These are phyloP conservation scores for Ambrosiella cleistominuta DNA, from an alignment of 2,329 filamentous ascomycete species.

Conservation along the genomic window DNA sequence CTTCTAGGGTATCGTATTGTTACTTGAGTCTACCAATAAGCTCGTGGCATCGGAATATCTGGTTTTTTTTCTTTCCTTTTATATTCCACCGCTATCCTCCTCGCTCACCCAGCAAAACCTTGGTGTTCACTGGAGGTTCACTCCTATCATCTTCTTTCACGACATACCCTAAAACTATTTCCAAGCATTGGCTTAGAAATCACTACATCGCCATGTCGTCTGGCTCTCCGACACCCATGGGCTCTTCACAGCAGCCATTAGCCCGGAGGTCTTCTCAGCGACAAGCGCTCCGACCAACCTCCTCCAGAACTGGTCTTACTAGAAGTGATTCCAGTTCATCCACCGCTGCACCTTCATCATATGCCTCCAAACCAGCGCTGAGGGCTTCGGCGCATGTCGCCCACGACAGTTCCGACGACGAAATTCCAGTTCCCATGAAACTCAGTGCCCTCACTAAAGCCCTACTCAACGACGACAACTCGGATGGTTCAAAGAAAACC, in stretches of 20 bases:
- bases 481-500: conserved; percentile 27
- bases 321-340: conserved; percentile 30
- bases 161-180: too few species aligned
- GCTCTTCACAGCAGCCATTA: conserved; percentile 21
- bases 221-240: conserved; percentile 29
- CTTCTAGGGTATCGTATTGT: too few species aligned
- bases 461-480: conserved; percentile 48
- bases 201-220: conserved; percentile 1
- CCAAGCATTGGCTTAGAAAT: background rate
- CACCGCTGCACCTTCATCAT: conserved; percentile 16
- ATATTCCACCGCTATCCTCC: too few species aligned
- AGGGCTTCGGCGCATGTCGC: conserved; percentile 27
- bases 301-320: conserved; percentile 28
- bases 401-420: conserved; percentile 86
- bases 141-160: too few species aligned
- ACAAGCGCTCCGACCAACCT: conserved; percentile 34
- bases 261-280: conserved; percentile 35
- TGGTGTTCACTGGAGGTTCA: too few species aligned
- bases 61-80: too few species aligned
- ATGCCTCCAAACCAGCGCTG: conserved; percentile 21
- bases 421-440: conserved; percentile 80
- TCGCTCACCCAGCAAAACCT: too few species aligned
- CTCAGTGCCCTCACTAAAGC: conserved; percentile 86
- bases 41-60: too few species aligned
- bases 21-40: too few species aligned